Conservation (phyloP, 192 early-diverging fungal genomes). For the Coemansia sp. region DNA sequence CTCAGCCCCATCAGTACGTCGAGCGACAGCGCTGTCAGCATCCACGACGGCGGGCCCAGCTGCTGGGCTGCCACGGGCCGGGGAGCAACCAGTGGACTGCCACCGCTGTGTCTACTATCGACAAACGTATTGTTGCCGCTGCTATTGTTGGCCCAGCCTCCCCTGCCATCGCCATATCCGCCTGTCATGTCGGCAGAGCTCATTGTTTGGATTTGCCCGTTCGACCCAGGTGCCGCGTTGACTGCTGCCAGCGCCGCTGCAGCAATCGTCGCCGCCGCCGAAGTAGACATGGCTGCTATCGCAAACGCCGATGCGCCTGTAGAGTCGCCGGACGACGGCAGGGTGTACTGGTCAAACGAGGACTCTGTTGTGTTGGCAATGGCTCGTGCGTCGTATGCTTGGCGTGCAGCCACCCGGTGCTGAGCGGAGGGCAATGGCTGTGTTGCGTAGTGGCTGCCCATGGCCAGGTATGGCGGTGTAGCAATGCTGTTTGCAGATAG, state of each 20-base stretch:
- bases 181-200: neutral
- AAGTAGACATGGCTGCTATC: slow-evolving; percentile 19
- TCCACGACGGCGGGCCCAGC: slow-evolving; percentile 44
- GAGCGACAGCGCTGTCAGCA: slow-evolving; percentile 46
- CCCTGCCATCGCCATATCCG: slow-evolving; percentile 1
- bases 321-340: neutral
- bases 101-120: slow-evolving; percentile 23
- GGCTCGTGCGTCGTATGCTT: slow-evolving; percentile 7
- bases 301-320: slow-evolving; percentile 39
- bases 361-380: neutral
- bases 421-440: neutral
- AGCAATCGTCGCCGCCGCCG: slow-evolving; percentile 7
- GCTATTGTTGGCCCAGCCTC: slow-evolving; percentile 12
- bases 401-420: slow-evolving; percentile 1
- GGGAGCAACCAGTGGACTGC: slow-evolving; percentile 44
- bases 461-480: slow-evolving; percentile 9
- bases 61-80: slow-evolving; percentile 52
- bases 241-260: slow-evolving; percentile 17
- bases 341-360: neutral
- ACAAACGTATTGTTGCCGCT: slow-evolving; percentile 12
- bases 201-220: slow-evolving; percentile 23
- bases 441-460: slow-evolving; percentile 3
- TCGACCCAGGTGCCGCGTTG: neutral
- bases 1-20: slow-evolving; percentile 43
- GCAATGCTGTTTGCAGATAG: slow-evolving; percentile 43